Evolutionary conservation across 176 grass and related monocot genomes (phyloP).

Genomic region (Paspalum notatum): DNA sequence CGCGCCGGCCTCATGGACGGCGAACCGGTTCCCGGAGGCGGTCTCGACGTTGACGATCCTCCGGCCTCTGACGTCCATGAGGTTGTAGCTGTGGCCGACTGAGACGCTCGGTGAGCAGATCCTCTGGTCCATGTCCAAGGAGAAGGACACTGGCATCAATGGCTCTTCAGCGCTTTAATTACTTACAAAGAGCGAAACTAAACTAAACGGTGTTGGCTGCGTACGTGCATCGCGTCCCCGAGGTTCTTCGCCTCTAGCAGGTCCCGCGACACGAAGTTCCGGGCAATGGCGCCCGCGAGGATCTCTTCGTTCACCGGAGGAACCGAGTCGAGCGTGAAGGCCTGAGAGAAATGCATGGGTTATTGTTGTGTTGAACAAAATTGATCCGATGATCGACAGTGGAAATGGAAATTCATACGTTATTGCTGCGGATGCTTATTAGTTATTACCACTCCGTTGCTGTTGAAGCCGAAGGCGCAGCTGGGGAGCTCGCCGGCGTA

Average conservation of each 20-base stretch:
- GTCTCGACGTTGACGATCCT: constrained; percentile 84
- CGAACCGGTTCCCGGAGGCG: constrained; percentile 55
- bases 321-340: constrained; percentile 82
- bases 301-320: constrained; percentile 65
- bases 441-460: constrained; percentile 63
- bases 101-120: constrained; percentile 57
- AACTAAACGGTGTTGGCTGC: constrained; percentile 15
- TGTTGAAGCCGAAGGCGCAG: constrained; percentile 95
- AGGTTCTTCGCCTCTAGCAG: constrained; percentile 66
- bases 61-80: constrained; percentile 63
- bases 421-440: background rate
- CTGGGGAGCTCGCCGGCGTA: constrained; percentile 85
- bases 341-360: constrained; percentile 39
- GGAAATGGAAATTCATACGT: background rate
- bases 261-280: constrained; percentile 77
- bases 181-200: background rate
- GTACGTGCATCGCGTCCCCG: constrained; percentile 61
- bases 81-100: constrained; percentile 85
- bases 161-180: background rate
- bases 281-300: constrained; percentile 49
- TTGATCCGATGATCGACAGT: background rate
- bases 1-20: constrained; percentile 52
- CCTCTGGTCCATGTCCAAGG: constrained; percentile 28
- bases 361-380: background rate
- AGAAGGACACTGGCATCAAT: background rate